These are phyloP conservation scores for Pistacia atlantica DNA, from an alignment of 345 rosid species.

Conservation along the genomic window DNA sequence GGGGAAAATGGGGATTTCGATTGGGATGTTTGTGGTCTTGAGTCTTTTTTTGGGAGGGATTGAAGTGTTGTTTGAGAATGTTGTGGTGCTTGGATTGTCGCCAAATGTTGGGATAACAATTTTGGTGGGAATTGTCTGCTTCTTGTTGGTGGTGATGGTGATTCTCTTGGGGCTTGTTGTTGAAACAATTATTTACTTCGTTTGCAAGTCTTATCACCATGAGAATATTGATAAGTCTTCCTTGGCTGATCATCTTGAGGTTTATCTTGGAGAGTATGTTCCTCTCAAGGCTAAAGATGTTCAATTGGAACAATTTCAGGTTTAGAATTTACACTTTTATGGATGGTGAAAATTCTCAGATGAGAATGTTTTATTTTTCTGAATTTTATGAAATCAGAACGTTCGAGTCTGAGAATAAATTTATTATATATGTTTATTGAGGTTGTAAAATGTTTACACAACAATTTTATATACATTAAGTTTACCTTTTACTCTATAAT, in stretches of 20 bases:
- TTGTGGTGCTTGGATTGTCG: constrained; percentile 11
- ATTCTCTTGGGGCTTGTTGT: constrained; percentile 42
- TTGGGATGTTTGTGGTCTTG: constrained; percentile 24
- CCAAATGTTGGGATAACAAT: neutral
- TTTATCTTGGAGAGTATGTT: constrained; percentile 52
- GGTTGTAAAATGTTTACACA: too few species aligned
- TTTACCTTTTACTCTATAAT: too few species aligned
- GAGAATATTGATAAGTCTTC: constrained; percentile 51
- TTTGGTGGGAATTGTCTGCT: constrained; percentile 32
- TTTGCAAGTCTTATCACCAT: constrained; percentile 61
- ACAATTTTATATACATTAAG: too few species aligned
- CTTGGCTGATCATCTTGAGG: constrained; percentile 54
- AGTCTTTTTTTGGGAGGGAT: constrained; percentile 14
- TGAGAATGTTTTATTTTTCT: too few species aligned
- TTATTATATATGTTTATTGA: too few species aligned
- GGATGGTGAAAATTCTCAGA: too few species aligned
- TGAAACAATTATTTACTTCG: constrained; percentile 53
- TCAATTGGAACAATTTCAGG: constrained; percentile 35
- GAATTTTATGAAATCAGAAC: too few species aligned
- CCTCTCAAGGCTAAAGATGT: constrained; percentile 51
- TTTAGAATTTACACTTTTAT: neutral
- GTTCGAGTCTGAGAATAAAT: too few species aligned
- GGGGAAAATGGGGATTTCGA: constrained; percentile 40
- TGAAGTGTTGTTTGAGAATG: constrained; percentile 11
- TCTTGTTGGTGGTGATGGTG: constrained; percentile 30